These are phyloP conservation scores for Pharus latifolius DNA, from an alignment of 176 grass and related monocot genomes.

Conservation along the genomic window DNA sequence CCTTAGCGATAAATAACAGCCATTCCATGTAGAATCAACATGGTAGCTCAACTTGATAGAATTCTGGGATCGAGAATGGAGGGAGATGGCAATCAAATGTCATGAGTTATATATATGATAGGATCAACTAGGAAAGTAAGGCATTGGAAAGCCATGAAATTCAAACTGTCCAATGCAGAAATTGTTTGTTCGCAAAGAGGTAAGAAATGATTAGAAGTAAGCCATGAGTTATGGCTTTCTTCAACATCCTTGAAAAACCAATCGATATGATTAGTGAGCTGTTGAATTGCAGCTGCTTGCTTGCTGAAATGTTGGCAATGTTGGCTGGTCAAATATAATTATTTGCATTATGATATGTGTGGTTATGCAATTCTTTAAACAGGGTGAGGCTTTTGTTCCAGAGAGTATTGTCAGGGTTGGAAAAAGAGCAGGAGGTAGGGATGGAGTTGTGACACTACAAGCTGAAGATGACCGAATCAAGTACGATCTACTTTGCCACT, in stretches of 20 bases:
- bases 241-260: background rate
- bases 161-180: background rate
- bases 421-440: slow-evolving; percentile 51
- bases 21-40: background rate
- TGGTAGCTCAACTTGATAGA: background rate
- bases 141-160: background rate
- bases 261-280: background rate
- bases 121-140: background rate
- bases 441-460: slow-evolving; percentile 47
- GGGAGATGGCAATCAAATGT: background rate
- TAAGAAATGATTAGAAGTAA: too few relatives aligned
- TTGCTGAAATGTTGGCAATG: background rate
- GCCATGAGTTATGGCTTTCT: too few relatives aligned
- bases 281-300: background rate
- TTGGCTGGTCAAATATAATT: background rate
- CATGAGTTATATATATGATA: background rate
- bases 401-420: slow-evolving; percentile 73
- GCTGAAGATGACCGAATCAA: slow-evolving; percentile 66
- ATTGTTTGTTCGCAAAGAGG: background rate
- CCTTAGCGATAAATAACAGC: background rate
- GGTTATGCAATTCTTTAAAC: slow-evolving; percentile 12
- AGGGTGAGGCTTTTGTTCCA: slow-evolving; percentile 94
- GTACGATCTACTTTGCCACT: slow-evolving; percentile 26
- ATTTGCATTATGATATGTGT: background rate
- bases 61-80: background rate